Conservation (phyloP, 129 eudicot species). For the Flaveria trinervia region DNA sequence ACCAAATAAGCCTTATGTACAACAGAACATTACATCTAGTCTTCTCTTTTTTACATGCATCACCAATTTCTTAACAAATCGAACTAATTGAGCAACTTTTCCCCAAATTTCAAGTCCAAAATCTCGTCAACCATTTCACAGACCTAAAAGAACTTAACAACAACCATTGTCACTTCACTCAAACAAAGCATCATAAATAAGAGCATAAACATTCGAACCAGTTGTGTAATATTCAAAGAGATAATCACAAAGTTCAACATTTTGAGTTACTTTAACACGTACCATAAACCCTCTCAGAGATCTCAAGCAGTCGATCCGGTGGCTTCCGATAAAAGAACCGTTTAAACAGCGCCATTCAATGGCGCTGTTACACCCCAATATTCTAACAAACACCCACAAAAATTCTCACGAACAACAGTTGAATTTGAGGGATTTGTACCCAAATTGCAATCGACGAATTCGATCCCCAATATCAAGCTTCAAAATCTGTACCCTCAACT, state of each 20-base stretch:
- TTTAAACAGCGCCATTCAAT: conserved; percentile 97
- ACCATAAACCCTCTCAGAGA: conserved; percentile 97
- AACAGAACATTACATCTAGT: no score
- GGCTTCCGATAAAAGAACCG: conserved; percentile 93
- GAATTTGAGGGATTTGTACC: no score
- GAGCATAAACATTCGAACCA: conserved; percentile 7
- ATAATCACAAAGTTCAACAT: not conserved
- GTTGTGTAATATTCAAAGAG: not conserved
- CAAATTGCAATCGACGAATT: conserved; percentile 15
- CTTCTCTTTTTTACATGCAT: not conserved
- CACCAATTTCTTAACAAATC: not conserved
- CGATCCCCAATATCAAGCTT: conserved; percentile 2
- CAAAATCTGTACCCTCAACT: not conserved
- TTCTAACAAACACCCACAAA: conserved; percentile 26
- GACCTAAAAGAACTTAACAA: conserved; percentile 1
- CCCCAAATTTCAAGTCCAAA: conserved; percentile 4
- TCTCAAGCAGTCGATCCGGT: conserved; percentile 98
- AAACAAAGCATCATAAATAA: conserved; percentile 7
- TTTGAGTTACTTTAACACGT: conserved; percentile 13
- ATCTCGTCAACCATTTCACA: not conserved
- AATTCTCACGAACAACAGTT: no score
- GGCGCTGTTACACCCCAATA: conserved; percentile 73
- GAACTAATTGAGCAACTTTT: not conserved
- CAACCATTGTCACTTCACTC: not conserved
- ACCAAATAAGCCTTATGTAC: no score